A percentile compares a stretch with the other conserved stretches of the same genome.
phyloP scores from a whole-genome alignment of 768 basidiomycete genomes.

The Leucogyrophana mollusca region DNA sequence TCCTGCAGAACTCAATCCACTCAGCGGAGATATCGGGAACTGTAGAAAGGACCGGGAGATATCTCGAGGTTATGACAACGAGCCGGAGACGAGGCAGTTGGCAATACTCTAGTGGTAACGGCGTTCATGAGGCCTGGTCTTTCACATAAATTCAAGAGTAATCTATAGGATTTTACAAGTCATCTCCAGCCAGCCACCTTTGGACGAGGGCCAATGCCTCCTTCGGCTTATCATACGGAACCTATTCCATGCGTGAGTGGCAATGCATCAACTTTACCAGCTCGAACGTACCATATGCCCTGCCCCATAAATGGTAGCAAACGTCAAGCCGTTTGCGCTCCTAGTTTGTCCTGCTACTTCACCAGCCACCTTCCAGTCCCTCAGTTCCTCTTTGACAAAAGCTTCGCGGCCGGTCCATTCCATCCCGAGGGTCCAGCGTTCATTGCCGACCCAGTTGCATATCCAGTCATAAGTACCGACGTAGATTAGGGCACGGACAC shows the following conservation, averaged over 20 bases:
- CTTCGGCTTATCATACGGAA: slow-evolving; percentile 62
- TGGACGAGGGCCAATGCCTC: slow-evolving; percentile 50
- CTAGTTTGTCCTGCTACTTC: slow-evolving; percentile 55
- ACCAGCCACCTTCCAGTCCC: slow-evolving; percentile 56
- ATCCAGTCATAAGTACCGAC: slow-evolving; percentile 79
- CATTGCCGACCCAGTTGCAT: slow-evolving; percentile 79
- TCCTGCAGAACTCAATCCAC: too few relatives aligned
- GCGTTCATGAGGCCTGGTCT: too few relatives aligned
- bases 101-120: too few relatives aligned
- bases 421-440: slow-evolving; percentile 70
- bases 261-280: background rate
- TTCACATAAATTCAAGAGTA: too few relatives aligned
- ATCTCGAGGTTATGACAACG: too few relatives aligned
- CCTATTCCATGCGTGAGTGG: slow-evolving; percentile 30
- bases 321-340: slow-evolving; percentile 60
- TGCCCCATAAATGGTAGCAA: slow-evolving; percentile 63
- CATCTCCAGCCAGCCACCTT: slow-evolving; percentile 41
- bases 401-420: slow-evolving; percentile 65
- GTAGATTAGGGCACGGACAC: slow-evolving; percentile 70
- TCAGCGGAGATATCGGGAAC: too few relatives aligned
- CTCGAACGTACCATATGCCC: slow-evolving; percentile 65
- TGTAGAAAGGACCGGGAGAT: too few relatives aligned
- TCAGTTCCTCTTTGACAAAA: slow-evolving; percentile 48
- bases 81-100: too few relatives aligned
- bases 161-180: too few relatives aligned